Conservation (phyloP, 192 early-diverging fungal genomes). For the Entophlyctis luteolus region DNA sequence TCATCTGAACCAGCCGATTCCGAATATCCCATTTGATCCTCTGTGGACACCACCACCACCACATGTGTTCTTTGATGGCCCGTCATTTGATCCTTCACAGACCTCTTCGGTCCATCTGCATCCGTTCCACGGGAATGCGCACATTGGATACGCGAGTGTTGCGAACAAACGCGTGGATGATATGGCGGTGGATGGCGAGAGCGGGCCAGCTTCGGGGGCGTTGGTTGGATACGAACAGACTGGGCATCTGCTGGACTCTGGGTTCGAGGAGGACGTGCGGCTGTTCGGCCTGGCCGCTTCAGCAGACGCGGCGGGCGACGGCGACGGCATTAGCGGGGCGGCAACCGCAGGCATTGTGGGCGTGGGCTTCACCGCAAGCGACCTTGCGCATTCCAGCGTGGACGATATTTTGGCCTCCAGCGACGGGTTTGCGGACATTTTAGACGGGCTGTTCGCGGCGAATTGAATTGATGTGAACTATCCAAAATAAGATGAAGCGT, state of each 20-base stretch:
- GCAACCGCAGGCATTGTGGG: background rate
- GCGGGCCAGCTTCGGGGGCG: background rate
- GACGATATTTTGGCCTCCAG: background rate
- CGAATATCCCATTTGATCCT: too few relatives aligned
- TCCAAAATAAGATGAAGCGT: background rate
- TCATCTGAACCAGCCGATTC: too few relatives aligned
- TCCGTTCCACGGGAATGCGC: too few relatives aligned
- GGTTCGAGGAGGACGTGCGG: background rate
- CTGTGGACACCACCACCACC: too few relatives aligned
- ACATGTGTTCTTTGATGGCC: too few relatives aligned
- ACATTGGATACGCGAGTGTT: too few relatives aligned
- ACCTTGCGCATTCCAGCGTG: background rate
- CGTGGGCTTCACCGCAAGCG: background rate
- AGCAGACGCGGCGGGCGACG: background rate
- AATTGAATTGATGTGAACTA: background rate
- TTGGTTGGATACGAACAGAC: background rate
- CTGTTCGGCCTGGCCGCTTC: background rate
- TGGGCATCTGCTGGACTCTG: too few relatives aligned
- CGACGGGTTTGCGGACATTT: too few relatives aligned
- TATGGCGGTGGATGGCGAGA: background rate
- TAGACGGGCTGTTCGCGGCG: background rate
- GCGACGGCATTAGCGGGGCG: background rate
- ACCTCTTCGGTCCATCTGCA: too few relatives aligned
- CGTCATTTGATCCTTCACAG: too few relatives aligned
- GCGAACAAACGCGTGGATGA: too few relatives aligned